These are phyloP conservation scores for Pilasporangium apinafurcum DNA, from an alignment of 352 stramenopile species.

Conservation along the genomic window DNA sequence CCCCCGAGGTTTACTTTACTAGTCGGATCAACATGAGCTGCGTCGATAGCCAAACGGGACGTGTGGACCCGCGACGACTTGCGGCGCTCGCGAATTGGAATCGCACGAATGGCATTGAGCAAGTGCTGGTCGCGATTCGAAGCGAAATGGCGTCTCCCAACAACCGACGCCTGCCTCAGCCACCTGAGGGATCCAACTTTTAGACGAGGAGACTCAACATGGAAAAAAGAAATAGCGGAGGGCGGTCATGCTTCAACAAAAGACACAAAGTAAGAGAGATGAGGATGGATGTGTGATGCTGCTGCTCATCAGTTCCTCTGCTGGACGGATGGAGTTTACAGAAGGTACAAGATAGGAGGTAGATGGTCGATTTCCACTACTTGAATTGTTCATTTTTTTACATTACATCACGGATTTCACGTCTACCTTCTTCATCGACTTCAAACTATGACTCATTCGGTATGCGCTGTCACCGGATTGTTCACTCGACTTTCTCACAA, in stretches of 20 bases:
- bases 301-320: too few species aligned
- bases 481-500: too few species aligned
- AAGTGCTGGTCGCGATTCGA: constrained; percentile 85
- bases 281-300: too few species aligned
- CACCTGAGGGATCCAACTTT: constrained; percentile 88
- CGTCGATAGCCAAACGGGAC: constrained; percentile 87
- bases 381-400: too few species aligned
- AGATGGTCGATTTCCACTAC: too few species aligned
- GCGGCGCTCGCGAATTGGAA: constrained; percentile 71
- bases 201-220: constrained; percentile 38
- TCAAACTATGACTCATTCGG: too few species aligned
- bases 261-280: constrained; percentile 1
- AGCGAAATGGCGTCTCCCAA: constrained; percentile 85
- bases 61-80: constrained; percentile 75
- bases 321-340: too few species aligned
- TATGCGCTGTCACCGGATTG: too few species aligned
- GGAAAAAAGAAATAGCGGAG: constrained; percentile 1
- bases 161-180: constrained; percentile 88
- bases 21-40: constrained; percentile 97
- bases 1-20: constrained; percentile 93
- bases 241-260: too few species aligned
- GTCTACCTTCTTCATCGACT: too few species aligned
- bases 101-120: constrained; percentile 87
- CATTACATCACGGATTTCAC: too few species aligned
- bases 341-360: too few species aligned